These are phyloP conservation scores for Colletotrichum liriopes DNA, from an alignment of 2,329 filamentous ascomycete genomes.

Conservation along the genomic window DNA sequence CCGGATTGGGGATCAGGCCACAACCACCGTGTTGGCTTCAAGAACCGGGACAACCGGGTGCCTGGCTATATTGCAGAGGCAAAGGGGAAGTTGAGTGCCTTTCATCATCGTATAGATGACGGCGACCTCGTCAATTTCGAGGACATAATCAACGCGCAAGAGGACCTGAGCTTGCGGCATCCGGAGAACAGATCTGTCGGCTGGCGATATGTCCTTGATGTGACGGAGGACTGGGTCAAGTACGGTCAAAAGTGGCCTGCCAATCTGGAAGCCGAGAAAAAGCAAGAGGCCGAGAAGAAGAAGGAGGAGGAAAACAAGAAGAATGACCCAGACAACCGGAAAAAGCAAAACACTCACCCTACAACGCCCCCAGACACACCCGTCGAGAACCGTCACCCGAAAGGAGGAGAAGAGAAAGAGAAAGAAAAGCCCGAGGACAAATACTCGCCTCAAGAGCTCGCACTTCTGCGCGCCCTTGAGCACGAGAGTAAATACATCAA, in stretches of 20 bases:
- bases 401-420: conserved; percentile 22
- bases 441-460: conserved; percentile 60
- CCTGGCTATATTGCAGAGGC: conserved; percentile 51
- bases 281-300: conserved; percentile 46
- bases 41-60: conserved; percentile 53
- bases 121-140: conserved; percentile 57
- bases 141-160: conserved; percentile 51
- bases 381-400: neutral
- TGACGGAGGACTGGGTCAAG: conserved; percentile 65
- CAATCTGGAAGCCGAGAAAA: conserved; percentile 55
- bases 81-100: conserved; percentile 8
- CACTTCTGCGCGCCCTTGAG: conserved; percentile 57
- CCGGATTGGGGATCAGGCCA: conserved; percentile 58
- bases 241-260: conserved; percentile 63
- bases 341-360: neutral
- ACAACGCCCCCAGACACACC: conserved; percentile 1
- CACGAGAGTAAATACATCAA: conserved; percentile 61
- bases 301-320: conserved; percentile 36
- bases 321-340: conserved; percentile 42
- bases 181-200: conserved; percentile 61
- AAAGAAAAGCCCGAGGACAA: conserved; percentile 24
- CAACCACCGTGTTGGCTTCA: conserved; percentile 58
- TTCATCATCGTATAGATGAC: conserved; percentile 27
- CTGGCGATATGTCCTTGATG: conserved; percentile 66
- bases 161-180: conserved; percentile 61